Evolutionary conservation across 2,329 filamentous ascomycete species (phyloP), one percentile per base, ranked within the genome.

Genomic region (Exophiala sideris): DNA sequence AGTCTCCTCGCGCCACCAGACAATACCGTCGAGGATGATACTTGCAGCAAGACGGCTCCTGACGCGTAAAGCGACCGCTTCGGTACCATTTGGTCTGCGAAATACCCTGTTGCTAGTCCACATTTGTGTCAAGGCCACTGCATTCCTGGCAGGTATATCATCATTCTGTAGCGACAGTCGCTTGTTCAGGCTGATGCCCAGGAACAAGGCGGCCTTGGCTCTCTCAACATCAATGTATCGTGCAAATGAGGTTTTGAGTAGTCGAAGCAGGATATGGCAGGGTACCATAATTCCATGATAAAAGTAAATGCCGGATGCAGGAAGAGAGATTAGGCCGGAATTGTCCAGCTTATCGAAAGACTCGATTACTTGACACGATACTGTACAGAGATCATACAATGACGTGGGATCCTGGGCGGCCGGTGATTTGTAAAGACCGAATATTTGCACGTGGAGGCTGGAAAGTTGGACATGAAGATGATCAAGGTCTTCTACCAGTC

Each of bases 1-100:
- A 48, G 68, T 71, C 48, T 74, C 72, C 44, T 74, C 72, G 5
- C 71, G 67, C 71, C 71, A 75, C 72, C 72, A 74, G 65, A 71
- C 72, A 18, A 73, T 64, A 9, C 66, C 59, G 58, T 75, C 73
- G 14, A 74, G 58, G 4, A 73, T 62, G 7, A 67, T 64, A 50
- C 71, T 70, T 5, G 71, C 62, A 0, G 65, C 65, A 10, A 75
- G 58, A 9, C 72, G 70, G 50, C 70, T 71, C 10, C 72, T 67
- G 29, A 75, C 71, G 4, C 72, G 64, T n/a, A 74, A 62, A 1
- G 64, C 58, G 0, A 66, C 62, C 14, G 66, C 67, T 45, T 70
- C 67, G 1, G 64, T 62, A 0, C 71, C 71, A 51, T 75, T 71
- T 1, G 67, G 41, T 44, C 67, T 71, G 20, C 68, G 68, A 55